Base-by-base conservation (phyloP, 495 filamentous ascomycete species). In the Elasticomyces elasticus region DNA sequence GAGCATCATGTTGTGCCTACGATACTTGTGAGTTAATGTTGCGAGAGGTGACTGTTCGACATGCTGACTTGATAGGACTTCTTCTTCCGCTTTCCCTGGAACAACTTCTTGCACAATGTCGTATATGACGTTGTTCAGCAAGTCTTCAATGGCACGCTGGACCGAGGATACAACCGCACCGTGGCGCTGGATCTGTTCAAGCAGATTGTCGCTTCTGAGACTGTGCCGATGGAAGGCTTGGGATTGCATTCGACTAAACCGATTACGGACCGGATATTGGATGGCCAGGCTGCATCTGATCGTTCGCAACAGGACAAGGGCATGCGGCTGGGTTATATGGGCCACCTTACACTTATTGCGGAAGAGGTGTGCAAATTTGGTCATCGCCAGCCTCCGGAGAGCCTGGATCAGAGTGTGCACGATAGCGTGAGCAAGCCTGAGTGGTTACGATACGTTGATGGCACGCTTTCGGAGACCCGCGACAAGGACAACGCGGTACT, bases 121-220 rank as follows among this genome's bases (percentile, higher is more conserved):
- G 92, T 99, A 23, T 99, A 99, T 67, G 92, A 99, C 67, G 89
- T 99, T 58, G 85, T 99, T 12, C 92, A 99, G 67, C 92, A 99
- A 72, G 94, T 99, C 0, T 98, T 99, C 71, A 99, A 99, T 64
- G 92, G 94, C 0, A 87, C 87, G 12, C 95, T 99, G 87, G 90
- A 96, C 59, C 84, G 89, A 49, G 89, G 92, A 13, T 96, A 82
- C 67, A 99, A 99, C 69, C 83, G 87, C 7, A 82, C 80, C 38
- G 77, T 99, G n/a, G 90, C 92, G 23, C 84, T 95, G 22, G 58
- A 61, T 22, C 58, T 61, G 12, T 61, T 57, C 54, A 50, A 20
- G 25, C 40, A 38, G 10, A 51, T 55, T 20, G 38, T 25, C 11
- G 56, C 12, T 7, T 43, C 17, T 1, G 52, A 55, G 3, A 19